Evolutionary conservation across 768 basidiomycete species (phyloP).

Genomic region (Leccinum fibrillosum): DNA sequence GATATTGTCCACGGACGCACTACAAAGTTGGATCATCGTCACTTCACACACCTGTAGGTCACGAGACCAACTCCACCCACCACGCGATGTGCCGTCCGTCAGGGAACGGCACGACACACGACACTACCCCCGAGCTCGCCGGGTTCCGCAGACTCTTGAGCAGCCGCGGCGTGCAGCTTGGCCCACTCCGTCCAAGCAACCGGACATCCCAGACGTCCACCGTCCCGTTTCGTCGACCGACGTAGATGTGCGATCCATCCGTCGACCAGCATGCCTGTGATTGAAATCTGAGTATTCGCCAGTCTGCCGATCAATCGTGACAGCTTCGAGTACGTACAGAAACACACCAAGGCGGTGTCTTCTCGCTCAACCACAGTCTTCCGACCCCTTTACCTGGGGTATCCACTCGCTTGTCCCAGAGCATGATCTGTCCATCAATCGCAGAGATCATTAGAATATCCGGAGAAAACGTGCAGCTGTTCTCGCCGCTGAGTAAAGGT

Average conservation of each 20-base stretch:
- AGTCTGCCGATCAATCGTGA: constrained; percentile 4
- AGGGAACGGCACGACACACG: constrained; percentile 87
- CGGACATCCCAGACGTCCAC: constrained; percentile 95
- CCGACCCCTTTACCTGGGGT: constrained; percentile 70
- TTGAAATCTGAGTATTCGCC: not conserved
- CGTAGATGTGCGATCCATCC: constrained; percentile 84
- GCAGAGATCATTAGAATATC: constrained; percentile 86
- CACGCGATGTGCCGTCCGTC: constrained; percentile 90
- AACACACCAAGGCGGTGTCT: constrained; percentile 93
- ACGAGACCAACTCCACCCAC: constrained; percentile 43
- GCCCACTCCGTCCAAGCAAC: constrained; percentile 63
- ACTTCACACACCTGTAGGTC: constrained; percentile 14
- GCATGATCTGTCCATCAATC: constrained; percentile 87
- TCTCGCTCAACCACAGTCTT: constrained; percentile 84
- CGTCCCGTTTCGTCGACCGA: constrained; percentile 85
- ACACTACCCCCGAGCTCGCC: constrained; percentile 84
- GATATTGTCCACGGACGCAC: constrained; percentile 90
- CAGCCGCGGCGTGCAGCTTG: constrained; percentile 65
- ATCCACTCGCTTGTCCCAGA: constrained; percentile 85
- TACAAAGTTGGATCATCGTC: constrained; percentile 31
- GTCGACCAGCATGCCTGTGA: constrained; percentile 90
- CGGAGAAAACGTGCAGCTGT: constrained; percentile 65
- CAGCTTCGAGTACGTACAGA: constrained; percentile 56
- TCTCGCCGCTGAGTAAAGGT: constrained; percentile 60
- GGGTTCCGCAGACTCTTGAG: constrained; percentile 86